A percentile compares a stretch with the other conserved stretches of the same genome.
Conservation (phyloP, 1,284 basidiomycete species). For the Ganoderma lucidum region DNA sequence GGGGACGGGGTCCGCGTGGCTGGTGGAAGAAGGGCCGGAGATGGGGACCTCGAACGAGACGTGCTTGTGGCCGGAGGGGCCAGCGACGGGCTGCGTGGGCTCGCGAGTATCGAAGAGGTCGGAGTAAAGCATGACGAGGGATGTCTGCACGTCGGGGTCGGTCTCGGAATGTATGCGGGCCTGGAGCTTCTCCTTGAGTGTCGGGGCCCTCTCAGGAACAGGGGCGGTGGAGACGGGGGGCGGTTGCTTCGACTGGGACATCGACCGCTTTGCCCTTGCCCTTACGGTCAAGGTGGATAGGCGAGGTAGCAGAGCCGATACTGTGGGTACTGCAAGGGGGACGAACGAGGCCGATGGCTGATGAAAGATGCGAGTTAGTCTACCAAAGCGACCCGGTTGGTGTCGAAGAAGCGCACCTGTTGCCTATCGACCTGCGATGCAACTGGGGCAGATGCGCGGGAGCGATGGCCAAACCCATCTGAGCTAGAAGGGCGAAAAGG, state of each 20-base stretch:
- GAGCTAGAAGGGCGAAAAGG: constrained; percentile 15
- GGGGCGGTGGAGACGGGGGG: neutral
- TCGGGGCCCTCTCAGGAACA: constrained; percentile 4
- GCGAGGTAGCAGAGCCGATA: neutral
- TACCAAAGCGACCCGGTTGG: no score
- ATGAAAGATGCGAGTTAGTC: neutral
- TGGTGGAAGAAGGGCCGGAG: neutral
- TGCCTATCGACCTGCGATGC: neutral
- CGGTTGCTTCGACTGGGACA: neutral
- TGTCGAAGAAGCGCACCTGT: constrained; percentile 16
- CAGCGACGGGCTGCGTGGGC: constrained; percentile 9
- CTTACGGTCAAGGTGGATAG: constrained; percentile 19
- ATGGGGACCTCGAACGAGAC: constrained; percentile 7
- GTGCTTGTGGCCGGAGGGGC: constrained; percentile 17
- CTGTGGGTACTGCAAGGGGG: neutral
- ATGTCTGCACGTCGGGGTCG: constrained; percentile 27
- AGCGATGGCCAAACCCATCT: constrained; percentile 11
- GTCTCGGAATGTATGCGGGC: constrained; percentile 27
- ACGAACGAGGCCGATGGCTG: neutral
- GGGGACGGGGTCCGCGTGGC: neutral
- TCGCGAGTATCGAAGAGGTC: constrained; percentile 21
- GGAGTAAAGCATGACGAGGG: constrained; percentile 29
- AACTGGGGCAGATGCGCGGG: neutral
- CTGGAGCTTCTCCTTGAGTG: constrained; percentile 29
- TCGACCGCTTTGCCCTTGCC: constrained; percentile 30